phyloP scores from a whole-genome alignment of 2,329 filamentous ascomycete genomes.

The Ceratocystis huliohia region DNA sequence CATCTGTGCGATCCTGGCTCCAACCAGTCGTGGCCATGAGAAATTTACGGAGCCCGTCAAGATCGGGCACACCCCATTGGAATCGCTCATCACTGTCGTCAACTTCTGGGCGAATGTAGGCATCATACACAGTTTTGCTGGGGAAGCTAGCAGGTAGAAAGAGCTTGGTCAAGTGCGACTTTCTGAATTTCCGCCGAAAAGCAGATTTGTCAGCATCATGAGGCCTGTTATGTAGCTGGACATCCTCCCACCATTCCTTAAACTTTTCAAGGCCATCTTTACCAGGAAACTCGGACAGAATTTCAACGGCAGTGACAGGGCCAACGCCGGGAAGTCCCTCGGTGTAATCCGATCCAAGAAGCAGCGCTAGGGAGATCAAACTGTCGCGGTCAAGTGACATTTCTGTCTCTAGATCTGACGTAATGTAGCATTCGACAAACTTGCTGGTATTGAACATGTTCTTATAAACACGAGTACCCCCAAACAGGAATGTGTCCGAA shows the following conservation, averaged over 20 bases:
- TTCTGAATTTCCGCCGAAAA: conserved; percentile 80
- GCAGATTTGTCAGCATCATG: conserved; percentile 49
- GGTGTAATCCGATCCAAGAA: conserved; percentile 89
- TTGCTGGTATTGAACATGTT: conserved; percentile 99
- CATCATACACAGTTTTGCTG: conserved; percentile 60
- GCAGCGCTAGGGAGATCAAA: conserved; percentile 78
- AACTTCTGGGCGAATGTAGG: conserved; percentile 78
- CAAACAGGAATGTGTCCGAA: conserved; percentile 92
- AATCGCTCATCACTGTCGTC: conserved; percentile 67
- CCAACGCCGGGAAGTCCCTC: conserved; percentile 83
- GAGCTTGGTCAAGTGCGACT: conserved; percentile 64
- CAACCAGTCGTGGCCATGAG: conserved; percentile 89
- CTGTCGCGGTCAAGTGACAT: conserved; percentile 75
- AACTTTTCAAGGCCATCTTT: conserved; percentile 56
- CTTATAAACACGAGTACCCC: conserved; percentile 92
- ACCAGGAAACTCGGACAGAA: conserved; percentile 74
- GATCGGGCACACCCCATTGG: conserved; percentile 90
- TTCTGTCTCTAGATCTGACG: conserved; percentile 73
- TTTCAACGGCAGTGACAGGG: conserved; percentile 87
- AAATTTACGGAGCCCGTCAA: conserved; percentile 71
- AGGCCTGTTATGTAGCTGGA: conserved; percentile 55
- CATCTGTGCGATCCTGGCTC: conserved; percentile 82
- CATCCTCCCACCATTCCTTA: conserved; percentile 71
- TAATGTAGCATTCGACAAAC: conserved; percentile 90
- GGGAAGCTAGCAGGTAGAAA: conserved; percentile 77